Base-by-base conservation (phyloP, 164 flowering plant species). In the Berberis thunbergii region DNA sequence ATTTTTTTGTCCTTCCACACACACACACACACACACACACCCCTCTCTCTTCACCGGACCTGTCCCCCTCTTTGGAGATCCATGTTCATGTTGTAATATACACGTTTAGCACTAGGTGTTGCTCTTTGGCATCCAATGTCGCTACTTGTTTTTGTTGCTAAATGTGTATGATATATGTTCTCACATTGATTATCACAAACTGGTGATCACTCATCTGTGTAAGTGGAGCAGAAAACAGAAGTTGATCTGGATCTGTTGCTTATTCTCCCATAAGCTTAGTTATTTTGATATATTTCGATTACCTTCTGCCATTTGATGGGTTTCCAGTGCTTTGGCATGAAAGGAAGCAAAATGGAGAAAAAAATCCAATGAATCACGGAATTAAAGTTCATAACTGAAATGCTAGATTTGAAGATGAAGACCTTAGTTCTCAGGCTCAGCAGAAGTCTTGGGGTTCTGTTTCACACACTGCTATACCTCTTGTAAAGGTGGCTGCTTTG, bases 121-220 rank as follows among this genome's bases (percentile, higher is more conserved):
- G 26, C 26, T 26, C 26, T 26, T 26, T 26, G 26, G 26, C 26
- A 26, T 26, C 26, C 26, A 26, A 26, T 26, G 26, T 26, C 26
- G 26, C 26, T 26, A 0, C 26, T 26, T 26, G 26, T 26, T 26
- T 26, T 26, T 26, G 26, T 26, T 26, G 26, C 26, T 26, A 26
- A 26, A 26, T 26, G 26, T 26, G 26, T 26, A 26, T 26, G 26
- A 26, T 26, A 26, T 26, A 26, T 26, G 26, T 26, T 26, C 26
- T 26, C 26, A 26, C 26, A 26, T 26, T 66, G 58, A 58, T 46
- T 65, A 9, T 43, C 73, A 61, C 45, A 57, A 45, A 64, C 50
- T 54, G 57, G 62, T 44, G 56, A 66, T 61, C 39, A n/a, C 63
- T 11, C 59, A 43, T 45, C 55, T 57, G 10, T 52, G 54, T 61